Evolutionary conservation across 2,329 filamentous ascomycete genomes (phyloP), one percentile per base, ranked within the genome.

Genomic region (Coniochaeta hoffmannii): DNA sequence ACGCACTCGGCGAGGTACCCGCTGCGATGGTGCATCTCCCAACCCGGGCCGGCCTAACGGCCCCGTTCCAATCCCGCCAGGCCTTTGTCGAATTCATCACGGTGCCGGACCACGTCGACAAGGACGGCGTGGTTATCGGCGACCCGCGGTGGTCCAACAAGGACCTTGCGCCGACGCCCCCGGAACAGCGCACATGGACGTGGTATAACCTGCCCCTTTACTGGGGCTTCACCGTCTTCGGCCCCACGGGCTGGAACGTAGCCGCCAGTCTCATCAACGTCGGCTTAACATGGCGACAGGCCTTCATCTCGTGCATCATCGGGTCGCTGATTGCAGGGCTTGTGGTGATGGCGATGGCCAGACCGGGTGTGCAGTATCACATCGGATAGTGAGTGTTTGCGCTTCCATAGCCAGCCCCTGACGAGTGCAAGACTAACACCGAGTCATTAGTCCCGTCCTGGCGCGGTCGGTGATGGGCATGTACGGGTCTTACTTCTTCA

Each of bases 401-500:
- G n/a, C 36, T 22, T 32, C 30, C 12, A 32, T 32, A n/a, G n/a
- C n/a, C n/a, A n/a, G 7, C 30, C 30, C 30, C 30, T 32, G 30
- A 41, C 8, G 19, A 41, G 36, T 26, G 15, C 30, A 17, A 50
- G 5, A 50, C 46, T 30, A 30, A 30, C 46, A 30, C 3, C 22
- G 26, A n/a, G n/a, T n/a, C 11, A 19, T 2, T 17, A 50, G 46
- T 17, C 34, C 49, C 11, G 49, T 53, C 10, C 26, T 52, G 10
- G 22, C 32, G 31, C 46, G 49, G 3, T 52, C 49, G 2, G 32
- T 51, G n/a, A 44, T 56, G 46, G 54, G 54, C 49, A 44, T 56
- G 35, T 56, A 53, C 17, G 54, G 54, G 15, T 52, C 49, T 11
- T 56, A 38, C 36, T 56, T 41, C 36, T 52, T 56, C 54, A 35